A percentile compares a stretch with the other conserved stretches of the same genome.
Evolutionary conservation across 345 rosid species (phyloP).

Genomic region (Lepidium sativum): DNA sequence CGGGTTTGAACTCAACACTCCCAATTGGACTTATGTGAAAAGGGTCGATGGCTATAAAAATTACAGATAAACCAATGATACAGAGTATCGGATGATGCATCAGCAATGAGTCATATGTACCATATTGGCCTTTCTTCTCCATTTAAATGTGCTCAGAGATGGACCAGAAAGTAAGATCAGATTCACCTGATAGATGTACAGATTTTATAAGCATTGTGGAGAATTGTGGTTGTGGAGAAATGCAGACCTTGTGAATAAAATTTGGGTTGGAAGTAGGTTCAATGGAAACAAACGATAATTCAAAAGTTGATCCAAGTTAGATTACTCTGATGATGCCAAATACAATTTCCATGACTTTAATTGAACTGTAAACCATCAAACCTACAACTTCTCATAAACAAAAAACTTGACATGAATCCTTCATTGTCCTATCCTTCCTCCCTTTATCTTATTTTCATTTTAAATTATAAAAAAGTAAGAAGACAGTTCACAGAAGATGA

Average conservation of each 20-base stretch:
- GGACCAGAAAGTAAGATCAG: constrained; percentile 10
- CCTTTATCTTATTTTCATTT: neutral
- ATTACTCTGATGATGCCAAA: constrained; percentile 9
- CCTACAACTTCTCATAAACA: neutral
- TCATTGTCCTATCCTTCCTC: neutral
- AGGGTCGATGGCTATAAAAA: constrained; percentile 62
- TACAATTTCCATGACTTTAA: constrained; percentile 12
- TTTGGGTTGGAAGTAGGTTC: constrained; percentile 29
- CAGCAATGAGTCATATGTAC: constrained; percentile 31
- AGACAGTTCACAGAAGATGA: neutral
- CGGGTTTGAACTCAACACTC: constrained; percentile 68
- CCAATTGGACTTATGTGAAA: constrained; percentile 71
- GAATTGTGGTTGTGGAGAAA: constrained; percentile 9
- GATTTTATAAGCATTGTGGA: constrained; percentile 9
- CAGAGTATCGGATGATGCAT: constrained; percentile 43
- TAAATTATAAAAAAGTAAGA: neutral
- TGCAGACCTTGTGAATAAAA: constrained; percentile 23
- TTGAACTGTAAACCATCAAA: constrained; percentile 5
- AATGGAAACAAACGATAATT: constrained; percentile 1
- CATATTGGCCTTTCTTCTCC: constrained; percentile 43
- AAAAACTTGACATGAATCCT: neutral
- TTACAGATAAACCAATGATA: constrained; percentile 38
- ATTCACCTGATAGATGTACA: constrained; percentile 9
- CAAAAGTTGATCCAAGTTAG: constrained; percentile 16
- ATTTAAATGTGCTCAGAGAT: constrained; percentile 23